Percentiles rank a stretch among this genome's conserved stretches.
phyloP scores from a whole-genome alignment of 805 yeast genomes.

The Torulaspora indica region DNA sequence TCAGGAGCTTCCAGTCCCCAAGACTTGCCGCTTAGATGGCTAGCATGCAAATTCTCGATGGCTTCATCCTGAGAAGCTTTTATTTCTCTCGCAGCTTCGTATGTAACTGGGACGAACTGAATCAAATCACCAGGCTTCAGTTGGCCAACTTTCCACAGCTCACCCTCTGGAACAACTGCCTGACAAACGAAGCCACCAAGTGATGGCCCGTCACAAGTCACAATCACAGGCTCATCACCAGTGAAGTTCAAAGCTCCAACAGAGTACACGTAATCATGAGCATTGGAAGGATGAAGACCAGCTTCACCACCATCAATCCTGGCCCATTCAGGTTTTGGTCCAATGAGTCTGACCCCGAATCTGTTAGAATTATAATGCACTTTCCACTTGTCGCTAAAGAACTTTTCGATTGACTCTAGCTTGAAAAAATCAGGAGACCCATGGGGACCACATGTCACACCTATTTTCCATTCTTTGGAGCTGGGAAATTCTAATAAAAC shows the following conservation, averaged over 20 bases:
- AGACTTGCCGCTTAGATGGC: constrained; percentile 19
- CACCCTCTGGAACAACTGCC: constrained; percentile 92
- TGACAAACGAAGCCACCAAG: constrained; percentile 97
- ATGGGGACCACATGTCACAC: constrained; percentile 96
- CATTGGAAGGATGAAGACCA: constrained; percentile 97
- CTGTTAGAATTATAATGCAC: constrained; percentile 96
- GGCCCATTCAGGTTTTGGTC: constrained; percentile 97
- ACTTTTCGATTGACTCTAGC: constrained; percentile 65
- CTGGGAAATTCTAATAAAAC: constrained; percentile 33
- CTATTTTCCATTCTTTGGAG: constrained; percentile 64
- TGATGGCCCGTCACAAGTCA: constrained; percentile 97
- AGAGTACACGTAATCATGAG: constrained; percentile 95
- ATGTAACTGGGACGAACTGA: constrained; percentile 71
- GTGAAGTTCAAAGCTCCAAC: constrained; percentile 96
- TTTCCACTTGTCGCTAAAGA: constrained; percentile 80
- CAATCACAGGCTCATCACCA: constrained; percentile 96
- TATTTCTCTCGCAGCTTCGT: constrained; percentile 61
- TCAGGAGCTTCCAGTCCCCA: constrained; percentile 45
- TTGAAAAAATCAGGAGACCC: constrained; percentile 95
- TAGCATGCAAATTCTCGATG: constrained; percentile 35
- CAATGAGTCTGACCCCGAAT: constrained; percentile 90
- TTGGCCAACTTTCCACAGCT: constrained; percentile 98
- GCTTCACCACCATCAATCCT: constrained; percentile 96
- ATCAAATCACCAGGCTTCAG: constrained; percentile 90
- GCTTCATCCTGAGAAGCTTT: constrained; percentile 56